Evolutionary conservation across 78 protist species (phyloP).

Genomic region (Tieghemostelium lacteum): DNA sequence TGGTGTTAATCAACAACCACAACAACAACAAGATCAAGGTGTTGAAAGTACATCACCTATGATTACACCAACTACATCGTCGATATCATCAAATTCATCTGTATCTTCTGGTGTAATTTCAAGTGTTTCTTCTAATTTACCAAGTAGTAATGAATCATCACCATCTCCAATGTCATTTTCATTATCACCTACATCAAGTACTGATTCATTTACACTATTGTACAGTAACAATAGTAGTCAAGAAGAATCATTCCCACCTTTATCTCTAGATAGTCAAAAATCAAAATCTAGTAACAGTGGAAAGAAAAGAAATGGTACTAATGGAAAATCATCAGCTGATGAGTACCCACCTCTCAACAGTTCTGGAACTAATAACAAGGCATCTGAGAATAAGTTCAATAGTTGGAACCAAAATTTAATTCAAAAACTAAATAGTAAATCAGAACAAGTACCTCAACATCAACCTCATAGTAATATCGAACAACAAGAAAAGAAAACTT

Average conservation of each 20-base stretch:
- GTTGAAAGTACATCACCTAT: neutral
- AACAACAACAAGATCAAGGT: neutral
- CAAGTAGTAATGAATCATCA: neutral
- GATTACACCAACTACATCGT: neutral
- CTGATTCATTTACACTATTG: neutral
- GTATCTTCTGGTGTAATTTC: neutral
- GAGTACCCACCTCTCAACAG: neutral
- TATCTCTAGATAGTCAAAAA: neutral
- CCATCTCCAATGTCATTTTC: neutral
- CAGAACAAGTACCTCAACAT: neutral
- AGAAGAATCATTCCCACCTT: constrained; percentile 22
- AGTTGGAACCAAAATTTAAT: constrained; percentile 30
- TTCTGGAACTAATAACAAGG: neutral
- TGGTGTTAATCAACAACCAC: neutral
- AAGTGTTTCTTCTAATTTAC: neutral
- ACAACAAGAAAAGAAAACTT: neutral
- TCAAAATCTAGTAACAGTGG: neutral
- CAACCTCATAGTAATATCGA: neutral
- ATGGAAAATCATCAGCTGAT: too few relatives aligned
- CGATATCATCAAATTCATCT: neutral
- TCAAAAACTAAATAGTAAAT: neutral
- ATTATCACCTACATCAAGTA: neutral
- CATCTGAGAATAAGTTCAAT: neutral
- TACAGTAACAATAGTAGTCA: neutral
- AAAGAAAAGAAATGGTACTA: neutral